phyloP scores from a whole-genome alignment of 2,329 filamentous ascomycete species.

The Colletotrichum sp. region DNA sequence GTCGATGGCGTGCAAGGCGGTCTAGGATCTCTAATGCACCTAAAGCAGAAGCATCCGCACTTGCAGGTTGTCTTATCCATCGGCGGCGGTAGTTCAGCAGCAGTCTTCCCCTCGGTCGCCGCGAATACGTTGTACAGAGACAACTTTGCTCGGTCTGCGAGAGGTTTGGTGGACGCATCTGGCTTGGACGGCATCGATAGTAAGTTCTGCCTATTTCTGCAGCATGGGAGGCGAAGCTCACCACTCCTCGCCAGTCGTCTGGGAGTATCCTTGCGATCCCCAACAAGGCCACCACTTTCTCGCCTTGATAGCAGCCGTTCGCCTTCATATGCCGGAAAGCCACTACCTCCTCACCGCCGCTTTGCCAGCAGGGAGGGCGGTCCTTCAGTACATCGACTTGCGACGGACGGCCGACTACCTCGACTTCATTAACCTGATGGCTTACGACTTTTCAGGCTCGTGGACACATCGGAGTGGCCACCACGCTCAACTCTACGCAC shows the following conservation, averaged over 20 bases:
- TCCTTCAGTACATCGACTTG: constrained; percentile 74
- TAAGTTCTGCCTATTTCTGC: constrained; percentile 38
- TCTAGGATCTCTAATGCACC: constrained; percentile 73
- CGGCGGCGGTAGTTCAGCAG: constrained; percentile 70
- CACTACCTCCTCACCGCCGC: constrained; percentile 74
- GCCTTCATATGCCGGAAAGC: constrained; percentile 71
- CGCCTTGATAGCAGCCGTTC: constrained; percentile 68
- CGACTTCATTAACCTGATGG: constrained; percentile 79
- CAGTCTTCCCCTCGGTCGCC: constrained; percentile 72
- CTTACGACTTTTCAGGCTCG: constrained; percentile 79
- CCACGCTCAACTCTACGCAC: constrained; percentile 76
- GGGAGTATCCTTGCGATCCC: constrained; percentile 75
- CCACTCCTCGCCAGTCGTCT: constrained; percentile 65
- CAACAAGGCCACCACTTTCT: constrained; percentile 75
- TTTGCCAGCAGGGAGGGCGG: constrained; percentile 70
- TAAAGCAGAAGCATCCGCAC: constrained; percentile 74
- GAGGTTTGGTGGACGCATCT: constrained; percentile 71
- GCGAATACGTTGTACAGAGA: constrained; percentile 64
- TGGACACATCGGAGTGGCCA: constrained; percentile 74
- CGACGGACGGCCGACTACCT: constrained; percentile 66
- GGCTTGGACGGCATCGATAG: constrained; percentile 71
- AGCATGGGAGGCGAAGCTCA: background rate
- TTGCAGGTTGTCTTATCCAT: constrained; percentile 80
- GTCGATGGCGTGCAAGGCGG: constrained; percentile 76
- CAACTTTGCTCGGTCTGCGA: constrained; percentile 73